Evolutionary conservation across 331 rosid genomes (phyloP), one percentile per base, ranked within the genome.

Genomic region (Telfairia occidentalis): DNA sequence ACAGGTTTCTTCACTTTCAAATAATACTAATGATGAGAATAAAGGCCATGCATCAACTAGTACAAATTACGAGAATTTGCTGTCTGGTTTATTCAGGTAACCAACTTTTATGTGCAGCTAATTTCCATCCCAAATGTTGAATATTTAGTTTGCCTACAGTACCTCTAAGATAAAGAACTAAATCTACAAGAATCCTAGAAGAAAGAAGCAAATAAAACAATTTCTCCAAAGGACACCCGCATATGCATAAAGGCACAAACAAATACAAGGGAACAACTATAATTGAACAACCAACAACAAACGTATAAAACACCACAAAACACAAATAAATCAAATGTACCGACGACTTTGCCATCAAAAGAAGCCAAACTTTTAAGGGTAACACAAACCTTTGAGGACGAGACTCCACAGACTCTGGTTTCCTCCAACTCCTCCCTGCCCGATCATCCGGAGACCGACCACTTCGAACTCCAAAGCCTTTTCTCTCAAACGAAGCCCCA

Each of bases 341-440:
- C 6, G 1, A 18, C 10, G 18, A 32, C 12, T 50, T 7, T 13
- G 1, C 7, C 23, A 24, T 7, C 26, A 70, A 46, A 46, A 24
- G 42, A 11, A 45, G 24, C 37, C 21, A 24, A 35, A 73, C n/a
- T 23, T 73, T 35, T 0, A 35, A 19, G 55, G 5, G 23, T 15
- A 23, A 57, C 1, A 7, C 38, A 54, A 32, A 64, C 74, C 79
- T 63, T 32, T 60, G 59, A 23, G 79, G 74, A 46, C 63, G 79
- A 48, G 73, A 43, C 28, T 76, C 64, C 2, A 19, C 35, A 32
- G 79, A 63, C 30, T 76, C 79, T 28, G 79, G 79, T 85, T 84
- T 93, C 88, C 89, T 90, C 98, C 98, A 93, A 78, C 78, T 83
- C 83, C 84, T 82, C 74, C 85, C 97, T 9, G 87, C 55, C 34